These are phyloP conservation scores for Euphorbia lathyris DNA, from an alignment of 345 rosid genomes.

Conservation along the genomic window DNA sequence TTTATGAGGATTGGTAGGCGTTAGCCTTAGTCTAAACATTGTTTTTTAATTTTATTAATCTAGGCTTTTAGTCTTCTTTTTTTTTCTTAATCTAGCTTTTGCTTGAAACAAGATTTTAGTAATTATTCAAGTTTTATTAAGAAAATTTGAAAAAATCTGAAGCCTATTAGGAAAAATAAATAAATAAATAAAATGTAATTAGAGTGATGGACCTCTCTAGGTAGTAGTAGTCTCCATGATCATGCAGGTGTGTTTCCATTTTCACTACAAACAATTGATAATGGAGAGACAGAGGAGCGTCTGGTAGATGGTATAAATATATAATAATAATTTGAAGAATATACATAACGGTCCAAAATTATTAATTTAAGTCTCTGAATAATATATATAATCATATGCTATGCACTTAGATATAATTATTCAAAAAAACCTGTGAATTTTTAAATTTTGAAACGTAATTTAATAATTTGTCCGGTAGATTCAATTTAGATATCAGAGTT, in stretches of 20 bases:
- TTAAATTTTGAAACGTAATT: conserved; percentile 34
- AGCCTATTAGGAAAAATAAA: too few species aligned
- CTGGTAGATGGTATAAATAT: background rate
- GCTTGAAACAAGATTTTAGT: too few species aligned
- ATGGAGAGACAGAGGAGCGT: background rate
- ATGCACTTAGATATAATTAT: background rate
- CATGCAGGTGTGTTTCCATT: background rate
- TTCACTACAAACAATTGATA: background rate
- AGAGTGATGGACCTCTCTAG: background rate
- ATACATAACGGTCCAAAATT: background rate
- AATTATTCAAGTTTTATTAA: too few species aligned
- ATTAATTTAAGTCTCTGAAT: background rate
- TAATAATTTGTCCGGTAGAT: conserved; percentile 6
- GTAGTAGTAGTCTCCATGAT: background rate
- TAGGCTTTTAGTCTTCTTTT: too few species aligned
- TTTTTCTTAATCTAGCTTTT: too few species aligned
- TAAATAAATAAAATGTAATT: too few species aligned
- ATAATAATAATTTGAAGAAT: too few species aligned
- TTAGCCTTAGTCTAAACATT: too few species aligned
- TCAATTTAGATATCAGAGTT: conserved; percentile 24
- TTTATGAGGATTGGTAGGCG: too few species aligned
- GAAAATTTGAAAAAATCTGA: too few species aligned
- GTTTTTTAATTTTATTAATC: too few species aligned
- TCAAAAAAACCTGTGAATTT: conserved; percentile 26
- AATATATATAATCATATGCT: conserved; percentile 3